Base-by-base conservation (phyloP, 2,329 filamentous ascomycete genomes). In the Colletotrichum graminicola region DNA sequence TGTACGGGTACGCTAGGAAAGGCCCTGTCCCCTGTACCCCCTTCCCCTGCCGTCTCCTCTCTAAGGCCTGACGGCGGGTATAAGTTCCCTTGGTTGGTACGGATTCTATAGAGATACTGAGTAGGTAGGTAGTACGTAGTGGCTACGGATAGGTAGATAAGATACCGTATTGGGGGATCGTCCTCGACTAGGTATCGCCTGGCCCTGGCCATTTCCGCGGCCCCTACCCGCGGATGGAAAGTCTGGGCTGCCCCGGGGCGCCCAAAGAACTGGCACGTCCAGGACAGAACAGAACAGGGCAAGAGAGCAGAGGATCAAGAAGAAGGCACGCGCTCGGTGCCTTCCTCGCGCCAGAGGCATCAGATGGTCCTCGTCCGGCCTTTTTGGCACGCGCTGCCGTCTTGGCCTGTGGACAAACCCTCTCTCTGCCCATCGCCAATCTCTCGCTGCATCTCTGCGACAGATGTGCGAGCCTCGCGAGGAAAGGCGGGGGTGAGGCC, bases 201-300 rank as follows among this genome's bases (percentile, higher is more conserved):
- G 34, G 60, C 45, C 60, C 67, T 41, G 57, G 45, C 60, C 51
- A 21, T 34, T 62, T 18, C 45, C 54, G 14, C 56, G 66, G 55
- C 47, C 32, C 34, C 34, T 36, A 1, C 10, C 74, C 76, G 54
- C 79, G 80, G 77, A 78, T 82, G 73, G 77, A 77, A 77, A 66
- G 66, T 75, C 14, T 70, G 76, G 61, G 73, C 77, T 67, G 73
- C 77, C 16, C 59, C 76, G 55, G 74, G 74, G 51, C 66, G 57
- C 62, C 66, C 36, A 65, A 74, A 76, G 54, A 80, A 78, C 34
- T 51, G 32, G 60, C 41, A 64, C 23, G 18, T 32, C 23, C 51
- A 68, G 36, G 11, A 29, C 45, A 60, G 56, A n/a, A 23, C 18
- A 59, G 29, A 26, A 18, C 18, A 47, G n/a, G n/a, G n/a, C n/a